A percentile compares a stretch with the other conserved stretches of the same genome.
Conservation (phyloP, 2,329 filamentous ascomycete species). For the Aspergillus pseudotamarii region DNA sequence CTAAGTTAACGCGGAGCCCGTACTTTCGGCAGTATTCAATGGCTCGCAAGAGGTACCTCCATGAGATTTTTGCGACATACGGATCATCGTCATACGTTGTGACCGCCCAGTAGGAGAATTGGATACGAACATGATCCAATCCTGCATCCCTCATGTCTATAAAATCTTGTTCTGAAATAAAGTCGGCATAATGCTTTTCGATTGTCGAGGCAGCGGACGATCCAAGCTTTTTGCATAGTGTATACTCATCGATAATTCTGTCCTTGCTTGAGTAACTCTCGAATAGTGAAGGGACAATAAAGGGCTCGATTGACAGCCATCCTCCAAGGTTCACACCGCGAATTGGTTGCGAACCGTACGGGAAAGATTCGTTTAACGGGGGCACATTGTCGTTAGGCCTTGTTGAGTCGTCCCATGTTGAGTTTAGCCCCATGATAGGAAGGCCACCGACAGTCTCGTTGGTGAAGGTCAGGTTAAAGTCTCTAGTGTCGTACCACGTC, state of each 20-base stretch:
- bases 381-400: conserved; percentile 79
- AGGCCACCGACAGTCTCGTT: conserved; percentile 79
- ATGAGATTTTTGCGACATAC: conserved; percentile 82
- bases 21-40: conserved; percentile 95
- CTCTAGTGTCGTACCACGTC: conserved; percentile 84
- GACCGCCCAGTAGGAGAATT: conserved; percentile 93
- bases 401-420: conserved; percentile 80
- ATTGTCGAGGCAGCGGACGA: conserved; percentile 65
- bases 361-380: conserved; percentile 73
- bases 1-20: conserved; percentile 88
- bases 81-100: conserved; percentile 82
- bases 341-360: conserved; percentile 77
- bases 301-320: conserved; percentile 92
- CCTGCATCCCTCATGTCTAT: conserved; percentile 82
- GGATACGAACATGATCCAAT: conserved; percentile 95
- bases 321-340: conserved; percentile 91
- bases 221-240: conserved; percentile 72
- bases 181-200: conserved; percentile 90
- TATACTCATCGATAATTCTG: conserved; percentile 85
- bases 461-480: conserved; percentile 95
- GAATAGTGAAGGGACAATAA: conserved; percentile 93
- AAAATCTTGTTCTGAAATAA: conserved; percentile 83
- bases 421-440: conserved; percentile 86
- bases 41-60: conserved; percentile 87
- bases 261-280: conserved; percentile 61